These are phyloP conservation scores for Niveomyces coronatus DNA, from an alignment of 2,329 filamentous ascomycete species.

Conservation along the genomic window DNA sequence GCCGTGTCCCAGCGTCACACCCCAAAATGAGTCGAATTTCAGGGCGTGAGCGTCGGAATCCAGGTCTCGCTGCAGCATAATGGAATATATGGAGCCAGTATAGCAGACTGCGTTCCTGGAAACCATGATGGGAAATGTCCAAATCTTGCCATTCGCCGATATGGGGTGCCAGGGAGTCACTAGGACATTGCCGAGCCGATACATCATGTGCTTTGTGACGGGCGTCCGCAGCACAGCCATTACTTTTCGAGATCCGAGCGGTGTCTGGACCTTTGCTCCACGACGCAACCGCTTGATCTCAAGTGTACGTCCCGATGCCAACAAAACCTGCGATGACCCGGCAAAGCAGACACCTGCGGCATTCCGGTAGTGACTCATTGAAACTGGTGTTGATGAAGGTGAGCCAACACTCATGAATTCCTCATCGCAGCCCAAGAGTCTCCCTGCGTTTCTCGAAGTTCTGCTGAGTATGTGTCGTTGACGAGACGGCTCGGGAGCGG, in stretches of 20 bases:
- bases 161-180: conserved; percentile 54
- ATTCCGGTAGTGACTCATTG: conserved; percentile 36
- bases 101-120: conserved; percentile 27
- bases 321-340: conserved; percentile 33
- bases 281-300: conserved; percentile 33
- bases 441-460: neutral
- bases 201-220: conserved; percentile 30
- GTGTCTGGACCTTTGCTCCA: conserved; percentile 41
- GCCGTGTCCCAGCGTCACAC: conserved; percentile 50
- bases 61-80: conserved; percentile 39
- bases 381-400: no score
- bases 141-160: conserved; percentile 25
- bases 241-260: conserved; percentile 37
- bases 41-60: conserved; percentile 40
- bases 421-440: neutral
- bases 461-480: neutral
- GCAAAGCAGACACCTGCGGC: conserved; percentile 40
- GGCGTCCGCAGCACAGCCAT: conserved; percentile 40
- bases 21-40: conserved; percentile 33
- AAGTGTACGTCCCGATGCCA: conserved; percentile 30
- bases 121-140: conserved; percentile 36
- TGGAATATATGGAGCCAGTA: conserved; percentile 44
- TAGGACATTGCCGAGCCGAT: conserved; percentile 33
- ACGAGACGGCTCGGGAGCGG: conserved; percentile 30
- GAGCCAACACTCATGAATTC: neutral